phyloP scores from a whole-genome alignment of 371 early-diverging fungal genomes.

The Parasitella parasitica region DNA sequence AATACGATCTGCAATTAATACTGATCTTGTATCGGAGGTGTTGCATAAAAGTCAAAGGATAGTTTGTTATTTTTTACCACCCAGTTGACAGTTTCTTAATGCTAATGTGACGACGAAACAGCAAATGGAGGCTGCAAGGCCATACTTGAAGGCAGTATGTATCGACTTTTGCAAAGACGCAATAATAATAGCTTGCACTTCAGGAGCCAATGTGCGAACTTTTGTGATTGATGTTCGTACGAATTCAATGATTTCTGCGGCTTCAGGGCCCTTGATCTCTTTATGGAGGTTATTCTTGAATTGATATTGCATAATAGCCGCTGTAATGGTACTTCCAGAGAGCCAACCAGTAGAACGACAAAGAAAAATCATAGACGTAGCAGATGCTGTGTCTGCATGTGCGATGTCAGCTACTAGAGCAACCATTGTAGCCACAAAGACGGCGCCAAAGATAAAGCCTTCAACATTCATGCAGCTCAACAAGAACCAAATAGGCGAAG shows the following conservation, averaged over 20 bases:
- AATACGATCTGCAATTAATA: too few relatives aligned
- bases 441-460: conserved; percentile 43
- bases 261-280: conserved; percentile 35
- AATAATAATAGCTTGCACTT: conserved; percentile 26
- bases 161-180: conserved; percentile 19
- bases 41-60: too few relatives aligned
- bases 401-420: conserved; percentile 46
- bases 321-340: conserved; percentile 35
- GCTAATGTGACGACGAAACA: conserved; percentile 17
- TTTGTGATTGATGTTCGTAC: conserved; percentile 39
- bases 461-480: conserved; percentile 34
- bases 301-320: conserved; percentile 45
- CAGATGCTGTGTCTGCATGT: conserved; percentile 39
- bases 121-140: conserved; percentile 18
- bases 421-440: conserved; percentile 47
- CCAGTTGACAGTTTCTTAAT: conserved; percentile 27
- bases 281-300: conserved; percentile 29
- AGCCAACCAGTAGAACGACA: conserved; percentile 50
- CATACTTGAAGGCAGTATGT: conserved; percentile 21
- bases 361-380: conserved; percentile 50
- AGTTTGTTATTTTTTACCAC: neutral
- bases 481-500: conserved; percentile 10
- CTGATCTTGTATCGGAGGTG: too few relatives aligned
- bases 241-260: conserved; percentile 36
- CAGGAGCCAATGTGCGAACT: conserved; percentile 26